These are phyloP conservation scores for Heritiera littoralis DNA, from an alignment of 345 rosid species.

Conservation along the genomic window DNA sequence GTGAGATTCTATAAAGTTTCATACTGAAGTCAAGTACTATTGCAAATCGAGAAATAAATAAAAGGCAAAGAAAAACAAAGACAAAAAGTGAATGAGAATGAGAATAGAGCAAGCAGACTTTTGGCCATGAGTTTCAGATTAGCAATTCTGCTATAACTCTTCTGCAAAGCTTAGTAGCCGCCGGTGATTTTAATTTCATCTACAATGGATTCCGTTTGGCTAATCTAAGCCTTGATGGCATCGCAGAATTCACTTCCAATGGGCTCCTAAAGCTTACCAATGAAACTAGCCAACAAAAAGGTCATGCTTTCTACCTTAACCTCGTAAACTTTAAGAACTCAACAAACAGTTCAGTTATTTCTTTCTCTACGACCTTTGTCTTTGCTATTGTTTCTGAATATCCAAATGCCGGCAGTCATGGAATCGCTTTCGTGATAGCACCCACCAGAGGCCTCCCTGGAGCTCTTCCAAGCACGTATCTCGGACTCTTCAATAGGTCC, in stretches of 20 bases:
- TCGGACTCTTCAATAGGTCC: conserved; percentile 27
- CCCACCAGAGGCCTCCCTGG: conserved; percentile 12
- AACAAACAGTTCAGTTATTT: conserved; percentile 25
- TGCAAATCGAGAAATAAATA: no score
- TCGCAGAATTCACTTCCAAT: conserved; percentile 28
- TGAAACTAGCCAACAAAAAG: conserved; percentile 24
- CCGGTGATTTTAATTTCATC: conserved; percentile 24
- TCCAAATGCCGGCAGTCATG: conserved; percentile 13
- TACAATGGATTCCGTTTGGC: conserved; percentile 40
- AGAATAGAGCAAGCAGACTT: background rate
- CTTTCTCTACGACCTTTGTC: conserved; percentile 60
- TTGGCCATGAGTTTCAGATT: conserved; percentile 29
- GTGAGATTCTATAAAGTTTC: no score
- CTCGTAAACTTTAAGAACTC: conserved; percentile 30
- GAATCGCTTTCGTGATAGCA: conserved; percentile 21
- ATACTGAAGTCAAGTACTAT: no score
- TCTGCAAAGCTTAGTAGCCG: conserved; percentile 4
- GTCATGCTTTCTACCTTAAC: conserved; percentile 53
- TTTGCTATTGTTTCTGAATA: conserved; percentile 54
- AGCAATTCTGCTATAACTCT: background rate
- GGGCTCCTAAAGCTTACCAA: conserved; percentile 56
- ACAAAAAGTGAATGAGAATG: no score
- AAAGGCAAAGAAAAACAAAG: no score
- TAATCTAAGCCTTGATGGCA: conserved; percentile 45
- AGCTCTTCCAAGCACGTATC: background rate